Percentiles rank a stretch among this genome's conserved stretches.
These are phyloP conservation scores for Lichenothelia convexa DNA, from an alignment of 495 filamentous ascomycete species.

Conservation along the genomic window DNA sequence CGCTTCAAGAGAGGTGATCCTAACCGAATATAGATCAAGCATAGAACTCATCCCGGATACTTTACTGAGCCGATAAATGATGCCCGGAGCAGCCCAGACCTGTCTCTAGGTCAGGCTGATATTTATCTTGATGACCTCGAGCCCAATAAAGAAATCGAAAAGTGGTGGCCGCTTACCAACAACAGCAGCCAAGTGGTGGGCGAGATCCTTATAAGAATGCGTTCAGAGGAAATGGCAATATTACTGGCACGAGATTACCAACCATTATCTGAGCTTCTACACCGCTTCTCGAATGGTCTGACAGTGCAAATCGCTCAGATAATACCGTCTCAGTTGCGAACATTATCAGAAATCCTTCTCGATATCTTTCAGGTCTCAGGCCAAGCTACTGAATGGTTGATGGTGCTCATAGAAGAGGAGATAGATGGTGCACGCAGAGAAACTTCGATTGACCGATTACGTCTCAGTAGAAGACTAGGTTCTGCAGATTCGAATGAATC, in stretches of 20 bases:
- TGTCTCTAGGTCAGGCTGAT: constrained; percentile 56
- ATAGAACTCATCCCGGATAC: constrained; percentile 14
- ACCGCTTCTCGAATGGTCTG: constrained; percentile 64
- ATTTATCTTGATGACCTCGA: constrained; percentile 72
- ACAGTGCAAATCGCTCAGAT: constrained; percentile 70
- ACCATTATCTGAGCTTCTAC: constrained; percentile 65
- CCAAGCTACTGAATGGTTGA: constrained; percentile 74
- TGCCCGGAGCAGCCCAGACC: no score
- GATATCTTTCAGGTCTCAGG: constrained; percentile 96
- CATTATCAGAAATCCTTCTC: constrained; percentile 70
- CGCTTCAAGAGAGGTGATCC: no score
- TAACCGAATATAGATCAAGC: no score
- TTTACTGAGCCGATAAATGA: constrained; percentile 14
- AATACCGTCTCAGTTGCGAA: constrained; percentile 55
- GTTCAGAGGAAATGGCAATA: constrained; percentile 73
- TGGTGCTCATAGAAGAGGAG: constrained; percentile 83
- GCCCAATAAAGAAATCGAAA: constrained; percentile 60
- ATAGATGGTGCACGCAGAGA: constrained; percentile 86
- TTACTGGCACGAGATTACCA: constrained; percentile 74
- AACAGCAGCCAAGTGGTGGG: constrained; percentile 56
- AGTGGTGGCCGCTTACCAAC: constrained; percentile 75
- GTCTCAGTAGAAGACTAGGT: constrained; percentile 59
- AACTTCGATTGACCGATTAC: constrained; percentile 42
- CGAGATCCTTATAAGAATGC: constrained; percentile 70
- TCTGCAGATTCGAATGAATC: constrained; percentile 62